A percentile compares a stretch with the other conserved stretches of the same genome.
Evolutionary conservation across 2,329 filamentous ascomycete genomes (phyloP).

Genomic region (Cryphonectria nitschkei): DNA sequence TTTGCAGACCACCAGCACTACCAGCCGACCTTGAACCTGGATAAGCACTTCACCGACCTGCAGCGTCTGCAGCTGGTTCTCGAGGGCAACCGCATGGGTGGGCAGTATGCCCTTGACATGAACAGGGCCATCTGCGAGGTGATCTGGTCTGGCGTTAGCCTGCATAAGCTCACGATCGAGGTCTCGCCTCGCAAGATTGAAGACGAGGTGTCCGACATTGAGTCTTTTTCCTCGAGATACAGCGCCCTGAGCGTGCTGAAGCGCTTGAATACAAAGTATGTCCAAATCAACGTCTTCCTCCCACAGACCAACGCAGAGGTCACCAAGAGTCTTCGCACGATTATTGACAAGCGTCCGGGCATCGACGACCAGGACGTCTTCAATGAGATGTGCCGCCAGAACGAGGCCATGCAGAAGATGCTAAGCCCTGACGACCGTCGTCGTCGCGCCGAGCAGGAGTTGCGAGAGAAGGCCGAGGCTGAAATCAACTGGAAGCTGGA

Average conservation of each 20-base stretch:
- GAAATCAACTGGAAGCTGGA: slow-evolving; percentile 5
- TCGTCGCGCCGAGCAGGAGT: slow-evolving; percentile 26
- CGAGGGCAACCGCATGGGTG: slow-evolving; percentile 44
- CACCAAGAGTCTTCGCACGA: slow-evolving; percentile 33
- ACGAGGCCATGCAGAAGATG: slow-evolving; percentile 13
- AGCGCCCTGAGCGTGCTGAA: slow-evolving; percentile 18
- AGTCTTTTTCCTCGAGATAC: slow-evolving; percentile 6
- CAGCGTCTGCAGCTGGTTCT: slow-evolving; percentile 48
- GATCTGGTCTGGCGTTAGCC: slow-evolving; percentile 29
- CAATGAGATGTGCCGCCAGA: slow-evolving; percentile 20
- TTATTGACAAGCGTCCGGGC: slow-evolving; percentile 25
- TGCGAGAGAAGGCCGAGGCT: slow-evolving; percentile 17
- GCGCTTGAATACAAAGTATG: slow-evolving; percentile 19
- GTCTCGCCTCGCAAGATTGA: slow-evolving; percentile 38
- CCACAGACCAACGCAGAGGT: slow-evolving; percentile 33
- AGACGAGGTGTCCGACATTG: background rate
- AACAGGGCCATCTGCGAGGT: slow-evolving; percentile 19
- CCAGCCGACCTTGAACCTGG: slow-evolving; percentile 38
- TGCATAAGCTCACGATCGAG: slow-evolving; percentile 49
- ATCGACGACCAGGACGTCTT: background rate
- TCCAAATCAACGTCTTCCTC: slow-evolving; percentile 26
- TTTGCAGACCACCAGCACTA: background rate
- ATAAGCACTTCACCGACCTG: slow-evolving; percentile 44
- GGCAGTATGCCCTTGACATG: slow-evolving; percentile 32
- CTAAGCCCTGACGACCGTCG: slow-evolving; percentile 29